phyloP scores from a whole-genome alignment of 2,329 filamentous ascomycete genomes.

The Cytospora chrysosperma region DNA sequence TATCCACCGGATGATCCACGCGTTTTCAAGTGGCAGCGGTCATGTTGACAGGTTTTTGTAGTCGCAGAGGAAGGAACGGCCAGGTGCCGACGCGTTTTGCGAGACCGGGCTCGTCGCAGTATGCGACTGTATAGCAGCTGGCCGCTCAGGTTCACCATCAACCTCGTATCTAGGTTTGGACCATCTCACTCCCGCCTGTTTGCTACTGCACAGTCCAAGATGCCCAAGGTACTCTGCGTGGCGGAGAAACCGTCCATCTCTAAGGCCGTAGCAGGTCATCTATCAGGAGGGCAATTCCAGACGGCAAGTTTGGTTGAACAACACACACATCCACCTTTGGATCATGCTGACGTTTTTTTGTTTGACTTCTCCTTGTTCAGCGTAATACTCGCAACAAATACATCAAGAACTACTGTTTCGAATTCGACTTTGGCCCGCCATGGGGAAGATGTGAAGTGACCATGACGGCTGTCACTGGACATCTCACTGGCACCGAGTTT shows the following conservation, averaged over 20 bases:
- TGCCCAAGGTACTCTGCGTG: constrained; percentile 56
- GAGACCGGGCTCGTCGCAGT: background rate
- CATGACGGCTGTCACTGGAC: constrained; percentile 92
- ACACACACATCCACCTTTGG: background rate
- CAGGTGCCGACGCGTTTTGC: constrained; percentile 15
- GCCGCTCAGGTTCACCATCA: background rate
- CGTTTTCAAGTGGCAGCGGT: constrained; percentile 5
- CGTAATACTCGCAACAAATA: constrained; percentile 68
- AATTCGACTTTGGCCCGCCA: constrained; percentile 76
- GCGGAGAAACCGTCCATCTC: constrained; percentile 84
- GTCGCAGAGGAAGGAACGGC: constrained; percentile 10
- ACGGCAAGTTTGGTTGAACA: constrained; percentile 61
- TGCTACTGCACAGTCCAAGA: constrained; percentile 31
- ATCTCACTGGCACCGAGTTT: constrained; percentile 82
- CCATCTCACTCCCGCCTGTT: constrained; percentile 5
- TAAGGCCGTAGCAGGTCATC: constrained; percentile 86
- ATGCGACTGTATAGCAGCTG: constrained; percentile 13
- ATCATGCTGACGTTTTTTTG: background rate
- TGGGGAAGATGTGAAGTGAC: constrained; percentile 84
- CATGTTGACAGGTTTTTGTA: constrained; percentile 13
- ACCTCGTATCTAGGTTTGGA: background rate
- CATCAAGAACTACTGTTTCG: constrained; percentile 93
- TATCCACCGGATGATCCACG: background rate
- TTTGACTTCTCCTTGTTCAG: constrained; percentile 47
- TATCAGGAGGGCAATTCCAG: constrained; percentile 72